Conservation (phyloP, 2,329 filamentous ascomycete genomes). For the Aquanectria penicillioides region DNA sequence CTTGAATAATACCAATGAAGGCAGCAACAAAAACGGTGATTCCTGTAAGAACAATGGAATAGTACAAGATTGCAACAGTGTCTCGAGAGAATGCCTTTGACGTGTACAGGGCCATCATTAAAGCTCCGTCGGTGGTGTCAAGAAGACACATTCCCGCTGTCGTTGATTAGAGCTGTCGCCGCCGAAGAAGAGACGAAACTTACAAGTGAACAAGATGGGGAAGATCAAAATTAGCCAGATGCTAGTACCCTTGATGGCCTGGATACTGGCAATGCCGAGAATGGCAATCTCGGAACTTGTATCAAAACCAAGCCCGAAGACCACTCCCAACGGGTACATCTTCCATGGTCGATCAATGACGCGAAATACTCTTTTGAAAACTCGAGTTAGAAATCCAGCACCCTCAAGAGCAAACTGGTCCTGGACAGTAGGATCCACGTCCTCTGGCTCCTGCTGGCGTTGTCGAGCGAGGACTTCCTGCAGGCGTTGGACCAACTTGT, state of each 20-base stretch:
- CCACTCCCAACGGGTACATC: conserved; percentile 89
- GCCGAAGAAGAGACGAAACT: conserved; percentile 32
- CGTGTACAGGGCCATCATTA: conserved; percentile 96
- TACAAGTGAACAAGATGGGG: conserved; percentile 86
- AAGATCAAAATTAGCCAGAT: conserved; percentile 97
- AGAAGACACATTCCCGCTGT: conserved; percentile 92
- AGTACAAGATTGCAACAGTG: conserved; percentile 90
- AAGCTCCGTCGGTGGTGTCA: conserved; percentile 89
- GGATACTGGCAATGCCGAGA: conserved; percentile 87
- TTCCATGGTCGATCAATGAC: conserved; percentile 86
- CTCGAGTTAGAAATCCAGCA: conserved; percentile 75
- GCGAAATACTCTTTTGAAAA: conserved; percentile 81
- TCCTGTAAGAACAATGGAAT: conserved; percentile 86
- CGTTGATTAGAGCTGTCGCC: neutral
- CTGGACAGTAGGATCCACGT: conserved; percentile 36
- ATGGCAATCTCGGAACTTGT: conserved; percentile 95
- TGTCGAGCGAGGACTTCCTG: conserved; percentile 62
- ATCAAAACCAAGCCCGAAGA: conserved; percentile 95
- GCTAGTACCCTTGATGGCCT: conserved; percentile 85
- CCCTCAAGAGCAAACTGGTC: conserved; percentile 77
- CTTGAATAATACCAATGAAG: conserved; percentile 86
- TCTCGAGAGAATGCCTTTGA: conserved; percentile 82
- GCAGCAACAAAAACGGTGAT: conserved; percentile 86
- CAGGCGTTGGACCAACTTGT: conserved; percentile 77
- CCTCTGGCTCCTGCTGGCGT: conserved; percentile 31